Conservation (phyloP, 2,329 filamentous ascomycete genomes). For the Chaetomium strumarium region DNA sequence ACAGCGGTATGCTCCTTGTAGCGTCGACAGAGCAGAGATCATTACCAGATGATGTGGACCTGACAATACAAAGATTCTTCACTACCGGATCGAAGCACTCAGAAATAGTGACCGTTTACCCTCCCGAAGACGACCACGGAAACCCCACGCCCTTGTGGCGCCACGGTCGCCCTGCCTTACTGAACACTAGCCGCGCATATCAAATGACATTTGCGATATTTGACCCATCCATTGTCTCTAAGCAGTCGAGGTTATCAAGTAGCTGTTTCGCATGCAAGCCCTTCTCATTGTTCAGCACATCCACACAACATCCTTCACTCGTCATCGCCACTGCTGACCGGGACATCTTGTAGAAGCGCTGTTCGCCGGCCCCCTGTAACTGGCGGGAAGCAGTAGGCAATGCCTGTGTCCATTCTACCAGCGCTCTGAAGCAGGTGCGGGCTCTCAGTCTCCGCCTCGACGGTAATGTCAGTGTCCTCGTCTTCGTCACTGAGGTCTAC, state of each 20-base stretch:
- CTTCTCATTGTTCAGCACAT: background rate
- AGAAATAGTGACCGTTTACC: too few relatives aligned
- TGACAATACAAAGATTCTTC: background rate
- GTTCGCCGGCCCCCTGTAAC: background rate
- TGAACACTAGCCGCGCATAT: too few relatives aligned
- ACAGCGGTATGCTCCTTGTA: background rate
- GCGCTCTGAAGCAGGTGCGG: background rate
- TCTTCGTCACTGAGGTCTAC: slow-evolving; percentile 6
- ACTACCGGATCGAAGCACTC: background rate
- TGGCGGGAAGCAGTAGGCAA: background rate
- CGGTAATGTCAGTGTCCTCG: background rate
- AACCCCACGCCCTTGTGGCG: too few relatives aligned
- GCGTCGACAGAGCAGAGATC: background rate
- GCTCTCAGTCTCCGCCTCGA: background rate
- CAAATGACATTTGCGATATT: too few relatives aligned
- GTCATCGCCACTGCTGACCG: background rate
- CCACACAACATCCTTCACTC: background rate
- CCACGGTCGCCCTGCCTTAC: too few relatives aligned
- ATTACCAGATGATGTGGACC: background rate
- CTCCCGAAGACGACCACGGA: background rate
- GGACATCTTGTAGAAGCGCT: slow-evolving; percentile 5
- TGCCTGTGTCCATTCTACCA: background rate
- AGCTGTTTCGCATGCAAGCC: background rate
- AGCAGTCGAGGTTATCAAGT: too few relatives aligned
- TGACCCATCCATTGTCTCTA: too few relatives aligned